Conservation (phyloP, 1,139 yeast species). For the Kodamaea plutei region DNA sequence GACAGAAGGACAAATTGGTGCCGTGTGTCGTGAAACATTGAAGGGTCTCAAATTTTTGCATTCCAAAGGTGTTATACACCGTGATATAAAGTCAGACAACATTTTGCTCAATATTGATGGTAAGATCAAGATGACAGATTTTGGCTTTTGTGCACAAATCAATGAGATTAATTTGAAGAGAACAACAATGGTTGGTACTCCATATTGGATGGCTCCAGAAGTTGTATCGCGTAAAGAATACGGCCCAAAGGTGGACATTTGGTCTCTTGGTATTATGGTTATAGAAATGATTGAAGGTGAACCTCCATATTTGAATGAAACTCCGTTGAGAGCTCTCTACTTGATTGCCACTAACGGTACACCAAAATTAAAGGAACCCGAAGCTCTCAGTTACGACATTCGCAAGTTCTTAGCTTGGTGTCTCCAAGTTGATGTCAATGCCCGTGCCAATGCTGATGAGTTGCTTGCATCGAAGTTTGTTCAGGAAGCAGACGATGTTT, state of each 20-base stretch:
- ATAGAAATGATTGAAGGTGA: conserved; percentile 99
- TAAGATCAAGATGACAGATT: conserved; percentile 84
- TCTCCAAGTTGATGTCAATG: conserved; percentile 78
- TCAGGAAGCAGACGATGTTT: conserved; percentile 64
- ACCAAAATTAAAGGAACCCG: conserved; percentile 88
- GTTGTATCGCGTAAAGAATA: conserved; percentile 91
- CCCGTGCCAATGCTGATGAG: conserved; percentile 78
- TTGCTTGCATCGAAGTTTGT: conserved; percentile 72
- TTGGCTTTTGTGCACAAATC: conserved; percentile 94
- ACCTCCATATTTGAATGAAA: conserved; percentile 94
- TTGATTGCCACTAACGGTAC: conserved; percentile 95
- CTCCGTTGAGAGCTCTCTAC: conserved; percentile 87
- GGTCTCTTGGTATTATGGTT: conserved; percentile 97
- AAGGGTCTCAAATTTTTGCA: conserved; percentile 84
- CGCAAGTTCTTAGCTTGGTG: conserved; percentile 73
- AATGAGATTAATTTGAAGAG: conserved; percentile 82
- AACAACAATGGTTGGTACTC: conserved; percentile 99
- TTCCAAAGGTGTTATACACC: conserved; percentile 89
- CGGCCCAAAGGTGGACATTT: conserved; percentile 95
- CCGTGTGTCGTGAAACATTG: conserved; percentile 88
- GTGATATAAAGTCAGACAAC: conserved; percentile 95
- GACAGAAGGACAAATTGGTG: conserved; percentile 97
- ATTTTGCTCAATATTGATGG: conserved; percentile 79
- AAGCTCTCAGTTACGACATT: conserved; percentile 63
- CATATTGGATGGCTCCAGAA: conserved; percentile 99